Evolutionary conservation across 352 stramenopile genomes (phyloP).

Genomic region (Pythium periplocum): DNA sequence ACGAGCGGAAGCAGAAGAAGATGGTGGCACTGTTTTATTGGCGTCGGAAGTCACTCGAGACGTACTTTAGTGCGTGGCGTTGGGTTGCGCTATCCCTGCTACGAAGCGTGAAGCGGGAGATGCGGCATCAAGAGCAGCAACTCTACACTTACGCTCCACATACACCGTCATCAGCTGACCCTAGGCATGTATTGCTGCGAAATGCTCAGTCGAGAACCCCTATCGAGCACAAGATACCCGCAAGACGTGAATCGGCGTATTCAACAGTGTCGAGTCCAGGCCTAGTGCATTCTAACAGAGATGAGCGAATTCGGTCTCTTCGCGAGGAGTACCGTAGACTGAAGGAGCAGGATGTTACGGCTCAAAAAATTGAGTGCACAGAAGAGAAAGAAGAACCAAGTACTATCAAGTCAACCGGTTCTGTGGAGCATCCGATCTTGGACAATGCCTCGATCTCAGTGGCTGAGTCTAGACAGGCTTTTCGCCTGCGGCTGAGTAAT

Average conservation of each 20-base stretch:
- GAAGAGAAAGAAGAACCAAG: neutral
- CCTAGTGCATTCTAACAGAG: neutral
- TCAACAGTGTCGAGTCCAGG: neutral
- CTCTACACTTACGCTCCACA: too few species aligned
- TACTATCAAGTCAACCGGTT: neutral
- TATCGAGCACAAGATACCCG: neutral
- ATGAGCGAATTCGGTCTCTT: slow-evolving; percentile 11
- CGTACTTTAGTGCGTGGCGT: slow-evolving; percentile 14
- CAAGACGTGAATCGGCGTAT: neutral
- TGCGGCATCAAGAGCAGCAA: neutral
- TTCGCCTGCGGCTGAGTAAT: too few species aligned
- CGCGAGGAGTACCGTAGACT: slow-evolving; percentile 16
- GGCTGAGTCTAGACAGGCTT: too few species aligned
- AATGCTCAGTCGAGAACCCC: neutral
- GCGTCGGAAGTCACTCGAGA: slow-evolving; percentile 13
- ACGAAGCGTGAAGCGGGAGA: neutral
- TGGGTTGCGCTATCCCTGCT: slow-evolving; percentile 1
- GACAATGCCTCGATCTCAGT: too few species aligned
- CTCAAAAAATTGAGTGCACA: neutral
- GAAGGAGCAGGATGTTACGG: slow-evolving; percentile 1
- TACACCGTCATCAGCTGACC: slow-evolving; percentile 1
- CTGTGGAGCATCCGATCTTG: too few species aligned
- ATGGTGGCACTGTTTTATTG: slow-evolving; percentile 19
- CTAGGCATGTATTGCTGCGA: neutral
- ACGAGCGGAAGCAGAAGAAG: slow-evolving; percentile 20